phyloP scores from a whole-genome alignment of 148 eudicot genomes.

The Chenopodium quinoa region DNA sequence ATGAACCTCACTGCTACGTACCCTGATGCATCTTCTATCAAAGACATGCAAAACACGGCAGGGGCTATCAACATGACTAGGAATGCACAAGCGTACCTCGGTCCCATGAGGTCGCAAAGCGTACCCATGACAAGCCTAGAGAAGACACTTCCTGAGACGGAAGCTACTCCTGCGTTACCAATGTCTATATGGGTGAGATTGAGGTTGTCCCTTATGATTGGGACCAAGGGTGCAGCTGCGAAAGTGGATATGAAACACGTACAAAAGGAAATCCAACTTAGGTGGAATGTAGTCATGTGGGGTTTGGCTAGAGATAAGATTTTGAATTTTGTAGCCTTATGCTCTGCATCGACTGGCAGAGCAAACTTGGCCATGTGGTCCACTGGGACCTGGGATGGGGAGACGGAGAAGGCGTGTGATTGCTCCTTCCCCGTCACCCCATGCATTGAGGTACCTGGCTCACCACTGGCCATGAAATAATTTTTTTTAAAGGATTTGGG shows the following conservation, averaged over 20 bases:
- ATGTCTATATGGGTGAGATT: slow-evolving; percentile 34
- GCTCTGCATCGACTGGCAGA: slow-evolving; percentile 40
- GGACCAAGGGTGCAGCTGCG: slow-evolving; percentile 45
- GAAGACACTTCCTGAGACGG: slow-evolving; percentile 39
- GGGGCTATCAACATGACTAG: slow-evolving; percentile 38
- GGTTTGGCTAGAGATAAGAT: slow-evolving; percentile 33
- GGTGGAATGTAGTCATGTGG: slow-evolving; percentile 40
- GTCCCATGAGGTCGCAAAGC: slow-evolving; percentile 41
- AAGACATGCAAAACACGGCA: slow-evolving; percentile 38
- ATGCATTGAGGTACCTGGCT: slow-evolving; percentile 46
- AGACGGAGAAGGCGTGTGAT: slow-evolving; percentile 30
- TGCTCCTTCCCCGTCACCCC: slow-evolving; percentile 43
- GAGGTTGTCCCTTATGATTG: slow-evolving; percentile 41
- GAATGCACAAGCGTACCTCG: slow-evolving; percentile 41
- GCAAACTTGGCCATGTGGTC: slow-evolving; percentile 34
- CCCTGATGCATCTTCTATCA: slow-evolving; percentile 29
- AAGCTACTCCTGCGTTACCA: slow-evolving; percentile 40
- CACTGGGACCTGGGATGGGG: slow-evolving; percentile 24
- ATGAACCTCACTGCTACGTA: slow-evolving; percentile 38
- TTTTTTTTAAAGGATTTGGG: not conserved
- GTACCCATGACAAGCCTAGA: slow-evolving; percentile 43
- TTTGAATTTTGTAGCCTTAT: slow-evolving; percentile 40
- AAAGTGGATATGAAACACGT: slow-evolving; percentile 38
- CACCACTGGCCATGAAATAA: slow-evolving; percentile 25
- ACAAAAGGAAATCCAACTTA: slow-evolving; percentile 46